Percentiles rank a stretch among this genome's conserved stretches.
phyloP scores from a whole-genome alignment of 345 rosid genomes.

The Bruguiera gymnorhiza region DNA sequence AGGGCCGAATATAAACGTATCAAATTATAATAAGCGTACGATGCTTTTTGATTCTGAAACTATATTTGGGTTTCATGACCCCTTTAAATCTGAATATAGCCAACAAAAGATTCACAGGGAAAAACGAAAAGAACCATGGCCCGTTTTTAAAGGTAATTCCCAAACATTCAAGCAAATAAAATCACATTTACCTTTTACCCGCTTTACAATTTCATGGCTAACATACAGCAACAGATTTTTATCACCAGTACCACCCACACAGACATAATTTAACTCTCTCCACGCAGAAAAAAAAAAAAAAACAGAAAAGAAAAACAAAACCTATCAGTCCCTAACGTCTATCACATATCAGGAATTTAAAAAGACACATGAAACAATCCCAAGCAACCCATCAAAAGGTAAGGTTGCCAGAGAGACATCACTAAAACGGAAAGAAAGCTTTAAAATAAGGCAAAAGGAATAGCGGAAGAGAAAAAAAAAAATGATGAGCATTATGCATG shows the following conservation, averaged over 20 bases:
- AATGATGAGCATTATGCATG: constrained; percentile 8
- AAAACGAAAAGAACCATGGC: constrained; percentile 15
- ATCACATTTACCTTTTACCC: constrained; percentile 32
- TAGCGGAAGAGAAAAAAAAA: background rate
- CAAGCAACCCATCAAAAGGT: constrained; percentile 40
- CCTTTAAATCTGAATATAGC: constrained; percentile 10
- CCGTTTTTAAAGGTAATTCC: constrained; percentile 11
- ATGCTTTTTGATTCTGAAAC: constrained; percentile 16
- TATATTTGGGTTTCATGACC: constrained; percentile 18
- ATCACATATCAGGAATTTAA: constrained; percentile 19
- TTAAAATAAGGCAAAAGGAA: constrained; percentile 6
- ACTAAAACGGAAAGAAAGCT: constrained; percentile 27
- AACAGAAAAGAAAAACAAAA: background rate
- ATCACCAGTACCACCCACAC: constrained; percentile 34
- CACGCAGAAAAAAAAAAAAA: background rate
- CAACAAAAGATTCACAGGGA: constrained; percentile 12
- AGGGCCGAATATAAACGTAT: background rate
- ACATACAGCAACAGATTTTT: constrained; percentile 32
- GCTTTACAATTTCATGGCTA: constrained; percentile 23
- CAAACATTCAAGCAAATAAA: constrained; percentile 51
- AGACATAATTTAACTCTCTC: constrained; percentile 2
- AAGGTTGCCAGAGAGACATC: constrained; percentile 27
- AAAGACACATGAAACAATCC: constrained; percentile 25
- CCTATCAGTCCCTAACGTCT: background rate
- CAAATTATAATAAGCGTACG: constrained; percentile 8